phyloP scores from a whole-genome alignment of 2,329 filamentous ascomycete species.

The Phialocephala subalpina region DNA sequence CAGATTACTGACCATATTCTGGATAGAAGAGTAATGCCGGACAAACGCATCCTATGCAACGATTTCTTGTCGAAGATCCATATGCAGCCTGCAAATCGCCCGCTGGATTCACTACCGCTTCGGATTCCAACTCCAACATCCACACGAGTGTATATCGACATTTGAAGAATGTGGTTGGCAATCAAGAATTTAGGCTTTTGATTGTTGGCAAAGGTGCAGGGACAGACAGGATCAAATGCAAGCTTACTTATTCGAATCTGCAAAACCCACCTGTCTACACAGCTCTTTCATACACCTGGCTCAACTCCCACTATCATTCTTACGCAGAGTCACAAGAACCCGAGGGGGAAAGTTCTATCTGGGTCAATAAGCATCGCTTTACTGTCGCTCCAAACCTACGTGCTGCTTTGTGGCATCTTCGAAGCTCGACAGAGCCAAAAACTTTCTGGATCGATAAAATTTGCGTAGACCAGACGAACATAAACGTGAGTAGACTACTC shows the following conservation, averaged over 20 bases:
- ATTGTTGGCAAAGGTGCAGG: background rate
- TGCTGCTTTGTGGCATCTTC: background rate
- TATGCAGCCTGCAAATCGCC: background rate
- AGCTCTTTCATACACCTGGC: conserved; percentile 4
- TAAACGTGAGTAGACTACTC: background rate
- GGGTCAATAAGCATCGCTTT: background rate
- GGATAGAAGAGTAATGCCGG: background rate
- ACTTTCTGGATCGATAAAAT: conserved; percentile 5
- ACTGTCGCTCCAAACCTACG: background rate
- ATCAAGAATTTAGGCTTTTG: background rate
- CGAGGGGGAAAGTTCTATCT: background rate
- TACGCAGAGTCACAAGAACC: background rate
- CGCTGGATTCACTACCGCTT: background rate
- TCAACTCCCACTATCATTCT: background rate
- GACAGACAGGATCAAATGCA: background rate
- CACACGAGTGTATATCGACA: background rate
- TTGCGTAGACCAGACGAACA: background rate
- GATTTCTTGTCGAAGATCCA: background rate
- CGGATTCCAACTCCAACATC: background rate
- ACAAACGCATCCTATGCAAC: background rate
- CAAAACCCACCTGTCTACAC: background rate
- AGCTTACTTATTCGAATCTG: background rate
- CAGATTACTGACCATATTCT: background rate
- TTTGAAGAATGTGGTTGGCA: background rate
- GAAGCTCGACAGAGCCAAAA: background rate